Percentiles rank a stretch among this genome's conserved stretches.
Evolutionary conservation across 23 red algal species (phyloP).

Genomic region (Gracilaria gracilis): DNA sequence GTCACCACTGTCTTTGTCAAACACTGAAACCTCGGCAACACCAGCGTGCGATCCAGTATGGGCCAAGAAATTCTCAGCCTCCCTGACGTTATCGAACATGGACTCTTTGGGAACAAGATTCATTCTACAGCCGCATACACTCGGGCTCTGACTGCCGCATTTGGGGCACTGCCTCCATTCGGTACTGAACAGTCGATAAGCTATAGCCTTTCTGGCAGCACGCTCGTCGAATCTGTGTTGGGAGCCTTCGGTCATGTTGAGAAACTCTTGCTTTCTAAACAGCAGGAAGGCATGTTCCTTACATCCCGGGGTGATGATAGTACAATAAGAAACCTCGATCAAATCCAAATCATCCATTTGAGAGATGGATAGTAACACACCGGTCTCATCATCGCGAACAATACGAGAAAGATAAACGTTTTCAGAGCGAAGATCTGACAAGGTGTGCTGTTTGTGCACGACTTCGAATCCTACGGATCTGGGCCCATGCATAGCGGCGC

Average conservation of each 20-base stretch:
- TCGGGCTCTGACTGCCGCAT: neutral
- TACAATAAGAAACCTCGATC: slow-evolving; percentile 47
- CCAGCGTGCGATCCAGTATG: slow-evolving; percentile 21
- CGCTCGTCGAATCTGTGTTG: neutral
- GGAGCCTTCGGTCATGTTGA: neutral
- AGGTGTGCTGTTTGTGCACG: neutral
- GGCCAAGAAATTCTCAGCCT: neutral
- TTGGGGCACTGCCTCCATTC: slow-evolving; percentile 19
- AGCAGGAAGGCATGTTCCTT: slow-evolving; percentile 37
- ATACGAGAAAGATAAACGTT: slow-evolving; percentile 17
- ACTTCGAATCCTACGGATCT: slow-evolving; percentile 35
- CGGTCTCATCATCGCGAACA: slow-evolving; percentile 29
- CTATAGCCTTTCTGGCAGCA: neutral
- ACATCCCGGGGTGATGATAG: slow-evolving; percentile 3
- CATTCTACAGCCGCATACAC: slow-evolving; percentile 17
- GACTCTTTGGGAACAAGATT: neutral
- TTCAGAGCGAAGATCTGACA: neutral
- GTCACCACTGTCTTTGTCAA: neutral
- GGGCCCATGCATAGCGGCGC: slow-evolving; percentile 1
- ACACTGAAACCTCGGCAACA: slow-evolving; percentile 16
- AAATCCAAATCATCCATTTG: neutral
- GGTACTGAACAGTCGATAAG: slow-evolving; percentile 35
- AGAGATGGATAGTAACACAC: slow-evolving; percentile 1
- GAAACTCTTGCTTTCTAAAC: neutral
- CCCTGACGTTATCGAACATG: neutral